A percentile compares a stretch with the other conserved stretches of the same genome.
Conservation (phyloP, 2,329 filamentous ascomycete genomes). For the Thermochaetoides dissita region DNA sequence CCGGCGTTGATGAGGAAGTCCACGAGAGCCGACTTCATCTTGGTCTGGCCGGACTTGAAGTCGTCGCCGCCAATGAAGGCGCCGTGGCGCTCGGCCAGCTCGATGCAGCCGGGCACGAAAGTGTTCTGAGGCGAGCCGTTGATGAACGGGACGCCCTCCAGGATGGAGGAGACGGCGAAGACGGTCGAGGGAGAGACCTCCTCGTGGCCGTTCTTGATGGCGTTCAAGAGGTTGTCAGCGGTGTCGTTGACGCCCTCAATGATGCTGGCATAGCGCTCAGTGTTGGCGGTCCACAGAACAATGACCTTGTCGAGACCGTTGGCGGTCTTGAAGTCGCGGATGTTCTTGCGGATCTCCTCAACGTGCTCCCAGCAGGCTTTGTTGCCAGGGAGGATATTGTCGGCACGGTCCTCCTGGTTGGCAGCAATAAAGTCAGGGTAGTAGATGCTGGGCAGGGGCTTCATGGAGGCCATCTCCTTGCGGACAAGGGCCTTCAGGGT, state of each 20-base stretch:
- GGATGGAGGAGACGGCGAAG: conserved; percentile 86
- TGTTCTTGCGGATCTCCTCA: conserved; percentile 83
- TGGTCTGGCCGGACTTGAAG: conserved; percentile 99
- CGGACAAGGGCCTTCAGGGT: conserved; percentile 75
- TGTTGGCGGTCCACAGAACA: conserved; percentile 97
- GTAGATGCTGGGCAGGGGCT: conserved; percentile 87
- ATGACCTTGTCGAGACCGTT: conserved; percentile 89
- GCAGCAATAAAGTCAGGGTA: conserved; percentile 99
- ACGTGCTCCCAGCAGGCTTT: conserved; percentile 82
- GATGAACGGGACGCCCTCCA: conserved; percentile 88
- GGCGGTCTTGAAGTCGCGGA: conserved; percentile 79
- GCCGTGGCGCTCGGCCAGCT: conserved; percentile 73
- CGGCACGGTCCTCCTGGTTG: conserved; percentile 92
- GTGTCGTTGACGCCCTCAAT: conserved; percentile 88
- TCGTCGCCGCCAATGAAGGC: conserved; percentile 95
- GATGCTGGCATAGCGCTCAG: conserved; percentile 87
- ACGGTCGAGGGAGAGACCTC: conserved; percentile 93
- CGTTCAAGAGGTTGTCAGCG: conserved; percentile 77
- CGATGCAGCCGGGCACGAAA: conserved; percentile 83
- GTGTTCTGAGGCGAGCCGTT: conserved; percentile 99
- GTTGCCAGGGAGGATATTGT: conserved; percentile 72
- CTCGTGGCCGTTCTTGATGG: conserved; percentile 74
- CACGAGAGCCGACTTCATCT: conserved; percentile 99
- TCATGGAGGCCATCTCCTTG: conserved; percentile 85
- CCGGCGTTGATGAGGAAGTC: conserved; percentile 98